phyloP scores from a whole-genome alignment of 139 green algal genomes.

The Chlamydomonas sphaeroides region DNA sequence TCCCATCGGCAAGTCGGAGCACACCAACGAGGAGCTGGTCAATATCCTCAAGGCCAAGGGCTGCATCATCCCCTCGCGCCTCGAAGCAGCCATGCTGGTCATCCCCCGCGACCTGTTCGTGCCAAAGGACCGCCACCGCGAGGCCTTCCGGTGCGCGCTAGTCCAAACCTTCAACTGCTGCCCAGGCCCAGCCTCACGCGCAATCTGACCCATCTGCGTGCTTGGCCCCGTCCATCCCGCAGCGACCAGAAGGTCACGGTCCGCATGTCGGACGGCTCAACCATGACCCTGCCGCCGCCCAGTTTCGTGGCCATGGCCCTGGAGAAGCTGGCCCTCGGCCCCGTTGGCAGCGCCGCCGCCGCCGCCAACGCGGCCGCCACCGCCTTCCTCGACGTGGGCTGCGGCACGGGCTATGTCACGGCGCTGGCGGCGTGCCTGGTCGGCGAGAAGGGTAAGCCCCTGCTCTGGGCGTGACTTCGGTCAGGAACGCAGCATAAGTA shows the following conservation, averaged over 20 bases:
- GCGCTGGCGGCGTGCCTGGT: constrained; percentile 65
- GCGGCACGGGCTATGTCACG: constrained; percentile 68
- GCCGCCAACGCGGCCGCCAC: not conserved
- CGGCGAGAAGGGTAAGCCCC: constrained; percentile 28
- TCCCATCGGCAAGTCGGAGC: constrained; percentile 68
- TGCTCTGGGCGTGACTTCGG: not conserved
- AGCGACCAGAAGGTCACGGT: constrained; percentile 69
- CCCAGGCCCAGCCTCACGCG: too few relatives aligned
- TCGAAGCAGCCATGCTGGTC: constrained; percentile 65
- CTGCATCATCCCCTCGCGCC: constrained; percentile 42
- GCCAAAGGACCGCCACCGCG: constrained; percentile 60
- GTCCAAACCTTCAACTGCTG: too few relatives aligned
- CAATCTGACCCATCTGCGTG: too few relatives aligned
- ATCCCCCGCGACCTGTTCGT: constrained; percentile 70
- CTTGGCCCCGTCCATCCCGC: too few relatives aligned
- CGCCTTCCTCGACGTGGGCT: constrained; percentile 71
- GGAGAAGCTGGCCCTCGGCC: constrained; percentile 60
- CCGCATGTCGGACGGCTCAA: constrained; percentile 68
- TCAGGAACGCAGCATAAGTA: too few relatives aligned
- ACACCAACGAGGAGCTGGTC: constrained; percentile 74
- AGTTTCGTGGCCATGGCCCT: constrained; percentile 66
- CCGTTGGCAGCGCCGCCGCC: not conserved
- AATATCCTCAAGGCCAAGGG: constrained; percentile 72
- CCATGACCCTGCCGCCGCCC: constrained; percentile 65
- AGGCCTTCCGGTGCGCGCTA: constrained; percentile 65